Percentiles rank a stretch among this genome's conserved stretches.
Evolutionary conservation across 768 basidiomycete genomes (phyloP).

Genomic region (Suillus occidentalis): DNA sequence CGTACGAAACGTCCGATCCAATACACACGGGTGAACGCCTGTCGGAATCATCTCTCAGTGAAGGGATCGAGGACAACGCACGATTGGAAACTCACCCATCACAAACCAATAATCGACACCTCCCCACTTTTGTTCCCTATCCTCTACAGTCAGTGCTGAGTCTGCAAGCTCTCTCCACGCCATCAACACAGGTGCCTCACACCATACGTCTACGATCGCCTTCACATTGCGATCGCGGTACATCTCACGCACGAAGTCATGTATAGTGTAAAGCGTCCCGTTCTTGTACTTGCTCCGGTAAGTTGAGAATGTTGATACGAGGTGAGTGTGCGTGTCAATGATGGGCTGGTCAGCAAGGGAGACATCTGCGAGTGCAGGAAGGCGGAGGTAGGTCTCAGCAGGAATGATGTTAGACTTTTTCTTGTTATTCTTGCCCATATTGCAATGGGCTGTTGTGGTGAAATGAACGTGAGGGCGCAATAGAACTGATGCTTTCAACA

Average conservation of each 20-base stretch:
- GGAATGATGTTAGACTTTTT: conserved; percentile 20
- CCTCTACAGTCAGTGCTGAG: conserved; percentile 54
- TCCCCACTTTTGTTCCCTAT: conserved; percentile 55
- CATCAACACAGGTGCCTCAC: conserved; percentile 69
- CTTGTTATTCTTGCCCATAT: conserved; percentile 42
- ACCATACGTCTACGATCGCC: conserved; percentile 85
- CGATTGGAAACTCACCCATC: conserved; percentile 52
- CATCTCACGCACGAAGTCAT: conserved; percentile 65
- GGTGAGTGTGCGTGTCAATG: conserved; percentile 84
- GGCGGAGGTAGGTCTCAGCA: conserved; percentile 34
- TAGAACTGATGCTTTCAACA: background rate
- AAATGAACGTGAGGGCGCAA: conserved; percentile 30
- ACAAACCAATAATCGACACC: conserved; percentile 81
- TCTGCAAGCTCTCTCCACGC: conserved; percentile 74
- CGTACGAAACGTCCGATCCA: background rate
- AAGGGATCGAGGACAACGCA: background rate
- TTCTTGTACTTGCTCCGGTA: conserved; percentile 65
- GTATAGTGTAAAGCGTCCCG: conserved; percentile 53
- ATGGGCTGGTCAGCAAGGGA: conserved; percentile 37
- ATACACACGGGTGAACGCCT: conserved; percentile 75
- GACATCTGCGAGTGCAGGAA: conserved; percentile 28
- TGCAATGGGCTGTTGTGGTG: conserved; percentile 41
- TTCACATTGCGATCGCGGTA: conserved; percentile 58
- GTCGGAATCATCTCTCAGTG: background rate
- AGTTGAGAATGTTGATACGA: conserved; percentile 67